Base-by-base conservation (phyloP, 2,329 filamentous ascomycete genomes). In the Colletotrichum liaoningense region DNA sequence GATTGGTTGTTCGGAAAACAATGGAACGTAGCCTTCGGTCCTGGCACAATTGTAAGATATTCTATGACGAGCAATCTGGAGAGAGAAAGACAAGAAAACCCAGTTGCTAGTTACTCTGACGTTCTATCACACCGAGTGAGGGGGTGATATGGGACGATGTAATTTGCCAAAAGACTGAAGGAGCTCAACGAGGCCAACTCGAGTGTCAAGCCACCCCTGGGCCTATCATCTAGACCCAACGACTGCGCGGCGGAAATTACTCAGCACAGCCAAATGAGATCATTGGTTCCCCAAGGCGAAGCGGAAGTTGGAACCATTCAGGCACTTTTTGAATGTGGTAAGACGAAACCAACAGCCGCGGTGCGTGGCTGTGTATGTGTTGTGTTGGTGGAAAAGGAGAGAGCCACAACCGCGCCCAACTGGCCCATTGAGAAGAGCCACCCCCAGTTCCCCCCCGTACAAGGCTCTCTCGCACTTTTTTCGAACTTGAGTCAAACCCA, bases 241-340 rank as follows among this genome's bases (percentile, higher is more conserved):
- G 38, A 16, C 33, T 42, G 14, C 6, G 38, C 38, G 38, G 38
- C 38, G 38, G 12, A 42, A 42, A 42, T 49, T 49, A 49, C 42
- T 49, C 19, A 49, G 42, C 16, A 49, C 16, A n/a, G 16, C 19
- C 19, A 28, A 49, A 49, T 49, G 42, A 49, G 16, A 49, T 49
- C 42, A 49, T n/a, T 9, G 42, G 42, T 19, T 42, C 38, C 38
- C 42, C 19, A 49, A n/a, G 42, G 42, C 42, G 42, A 49, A 49
- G 42, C 42, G 42, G 19, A 49, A 49, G 38, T 42, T 42, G 38
- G 38, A 42, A 42, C 14, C 42, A 76, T 75, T 2, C 76, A 78
- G 35, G 24, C 74, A 74, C 26, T 71, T 71, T 14, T 71, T 14
- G 68, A 72, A 58, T 78, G 76, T 73, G 76, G 38, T 42, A 42